Evolutionary conservation across 2,329 filamentous ascomycete genomes (phyloP).

Genomic region (Atkinsonella texensis): DNA sequence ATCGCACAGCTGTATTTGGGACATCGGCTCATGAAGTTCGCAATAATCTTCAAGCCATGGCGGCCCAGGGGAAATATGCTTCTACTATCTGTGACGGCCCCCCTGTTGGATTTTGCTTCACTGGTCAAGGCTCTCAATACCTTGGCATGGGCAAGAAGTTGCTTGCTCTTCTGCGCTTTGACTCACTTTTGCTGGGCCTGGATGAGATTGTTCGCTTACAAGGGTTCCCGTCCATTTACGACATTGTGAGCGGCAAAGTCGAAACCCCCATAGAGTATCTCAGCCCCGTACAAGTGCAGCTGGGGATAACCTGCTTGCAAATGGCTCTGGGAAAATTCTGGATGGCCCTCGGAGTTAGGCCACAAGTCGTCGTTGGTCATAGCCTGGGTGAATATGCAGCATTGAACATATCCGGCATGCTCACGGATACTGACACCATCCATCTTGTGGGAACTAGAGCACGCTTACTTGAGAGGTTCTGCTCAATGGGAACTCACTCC

Average conservation of each 20-base stretch:
- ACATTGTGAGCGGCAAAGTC: background rate
- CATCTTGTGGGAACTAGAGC: constrained; percentile 61
- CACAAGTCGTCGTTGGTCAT: constrained; percentile 46
- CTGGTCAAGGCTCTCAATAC: constrained; percentile 44
- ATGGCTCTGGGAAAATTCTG: constrained; percentile 46
- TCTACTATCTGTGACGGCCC: constrained; percentile 12
- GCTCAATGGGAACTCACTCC: constrained; percentile 51
- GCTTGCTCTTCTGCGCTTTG: too few species aligned
- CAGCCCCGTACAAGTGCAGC: constrained; percentile 29
- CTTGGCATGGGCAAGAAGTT: constrained; percentile 28
- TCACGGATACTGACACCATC: constrained; percentile 60
- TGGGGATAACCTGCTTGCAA: constrained; percentile 42
- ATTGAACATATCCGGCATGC: constrained; percentile 57
- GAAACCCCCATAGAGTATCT: background rate
- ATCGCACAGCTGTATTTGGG: constrained; percentile 38
- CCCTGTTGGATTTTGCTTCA: constrained; percentile 37
- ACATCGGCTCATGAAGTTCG: constrained; percentile 13
- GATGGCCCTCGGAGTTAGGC: constrained; percentile 37
- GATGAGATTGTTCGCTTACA: background rate
- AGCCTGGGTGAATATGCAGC: constrained; percentile 28
- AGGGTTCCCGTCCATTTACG: too few species aligned
- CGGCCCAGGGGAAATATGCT: constrained; percentile 4
- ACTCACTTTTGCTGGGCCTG: constrained; percentile 32
- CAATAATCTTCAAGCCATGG: background rate
- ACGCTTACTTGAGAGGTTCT: constrained; percentile 34